A percentile compares a stretch with the other conserved stretches of the same genome.
Evolutionary conservation across 345 rosid species (phyloP).

Genomic region (Eutrema heterophyllum): DNA sequence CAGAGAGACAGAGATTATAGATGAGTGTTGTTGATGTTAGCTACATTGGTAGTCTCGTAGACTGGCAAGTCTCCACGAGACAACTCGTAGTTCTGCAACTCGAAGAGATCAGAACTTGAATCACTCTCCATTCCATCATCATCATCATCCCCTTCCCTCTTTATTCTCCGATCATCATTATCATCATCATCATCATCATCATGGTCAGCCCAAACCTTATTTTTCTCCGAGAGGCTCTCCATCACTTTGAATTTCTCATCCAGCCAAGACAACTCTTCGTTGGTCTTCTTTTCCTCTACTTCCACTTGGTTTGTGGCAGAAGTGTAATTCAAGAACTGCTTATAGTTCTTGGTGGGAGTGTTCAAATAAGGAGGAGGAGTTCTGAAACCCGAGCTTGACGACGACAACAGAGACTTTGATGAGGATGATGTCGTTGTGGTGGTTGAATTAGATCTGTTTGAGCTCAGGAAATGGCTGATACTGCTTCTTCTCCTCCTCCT

Average conservation of each 20-base stretch:
- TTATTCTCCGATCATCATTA: constrained; percentile 18
- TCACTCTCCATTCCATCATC: constrained; percentile 84
- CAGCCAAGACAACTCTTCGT: constrained; percentile 32
- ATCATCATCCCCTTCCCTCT: constrained; percentile 28
- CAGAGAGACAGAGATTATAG: constrained; percentile 28
- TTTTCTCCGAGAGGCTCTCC: constrained; percentile 30
- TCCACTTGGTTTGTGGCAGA: constrained; percentile 49
- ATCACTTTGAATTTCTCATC: constrained; percentile 37
- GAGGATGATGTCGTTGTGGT: constrained; percentile 26
- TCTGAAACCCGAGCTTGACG: constrained; percentile 67
- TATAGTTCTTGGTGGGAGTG: constrained; percentile 58
- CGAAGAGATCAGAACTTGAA: constrained; percentile 95
- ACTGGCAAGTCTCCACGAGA: constrained; percentile 82
- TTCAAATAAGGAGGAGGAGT: constrained; percentile 64
- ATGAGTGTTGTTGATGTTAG: constrained; percentile 62
- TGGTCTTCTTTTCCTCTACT: constrained; percentile 29
- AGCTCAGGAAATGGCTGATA: constrained; percentile 77
- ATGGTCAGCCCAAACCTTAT: constrained; percentile 28
- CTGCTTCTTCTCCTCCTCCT: constrained; percentile 84
- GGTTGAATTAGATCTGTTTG: constrained; percentile 40
- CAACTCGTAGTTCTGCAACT: constrained; percentile 72
- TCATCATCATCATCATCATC: constrained; percentile 26
- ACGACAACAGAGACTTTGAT: constrained; percentile 52
- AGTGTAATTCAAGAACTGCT: constrained; percentile 43
- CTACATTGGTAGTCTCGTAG: constrained; percentile 78